phyloP scores from a whole-genome alignment of 306 rosid genomes.

The Fragaria ananassa region DNA sequence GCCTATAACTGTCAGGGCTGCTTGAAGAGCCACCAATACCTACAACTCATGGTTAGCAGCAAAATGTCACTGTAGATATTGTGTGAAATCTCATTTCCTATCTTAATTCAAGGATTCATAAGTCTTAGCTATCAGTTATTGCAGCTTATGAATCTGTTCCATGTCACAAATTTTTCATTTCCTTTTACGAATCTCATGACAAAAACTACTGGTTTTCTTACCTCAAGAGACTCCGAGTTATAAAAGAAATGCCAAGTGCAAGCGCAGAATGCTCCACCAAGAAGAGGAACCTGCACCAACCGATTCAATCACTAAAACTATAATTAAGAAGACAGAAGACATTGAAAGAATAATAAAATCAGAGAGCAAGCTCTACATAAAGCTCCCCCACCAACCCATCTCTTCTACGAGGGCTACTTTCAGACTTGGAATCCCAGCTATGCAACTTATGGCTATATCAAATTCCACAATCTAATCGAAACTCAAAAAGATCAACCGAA shows the following conservation, averaged over 20 bases:
- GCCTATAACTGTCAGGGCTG: constrained; percentile 80
- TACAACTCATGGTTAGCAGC: constrained; percentile 35
- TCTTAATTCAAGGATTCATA: constrained; percentile 14
- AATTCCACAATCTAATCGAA: neutral
- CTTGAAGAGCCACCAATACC: constrained; percentile 97
- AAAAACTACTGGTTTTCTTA: constrained; percentile 8
- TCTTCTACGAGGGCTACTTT: neutral
- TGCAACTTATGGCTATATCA: neutral
- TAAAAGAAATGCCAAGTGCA: constrained; percentile 99
- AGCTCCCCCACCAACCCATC: neutral
- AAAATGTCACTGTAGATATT: constrained; percentile 16
- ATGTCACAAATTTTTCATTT: neutral
- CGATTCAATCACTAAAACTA: neutral
- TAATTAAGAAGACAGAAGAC: neutral
- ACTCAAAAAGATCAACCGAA: neutral
- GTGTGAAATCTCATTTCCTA: constrained; percentile 7
- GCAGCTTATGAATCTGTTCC: neutral
- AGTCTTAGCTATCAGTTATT: neutral
- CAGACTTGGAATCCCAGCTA: neutral
- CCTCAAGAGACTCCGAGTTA: constrained; percentile 87
- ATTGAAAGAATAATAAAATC: neutral
- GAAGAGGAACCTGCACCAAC: constrained; percentile 70
- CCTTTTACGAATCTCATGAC: neutral
- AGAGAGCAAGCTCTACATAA: neutral
- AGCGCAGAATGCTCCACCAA: constrained; percentile 93